Base-by-base conservation (phyloP, 2,329 filamentous ascomycete genomes). In the Nemania abortiva region DNA sequence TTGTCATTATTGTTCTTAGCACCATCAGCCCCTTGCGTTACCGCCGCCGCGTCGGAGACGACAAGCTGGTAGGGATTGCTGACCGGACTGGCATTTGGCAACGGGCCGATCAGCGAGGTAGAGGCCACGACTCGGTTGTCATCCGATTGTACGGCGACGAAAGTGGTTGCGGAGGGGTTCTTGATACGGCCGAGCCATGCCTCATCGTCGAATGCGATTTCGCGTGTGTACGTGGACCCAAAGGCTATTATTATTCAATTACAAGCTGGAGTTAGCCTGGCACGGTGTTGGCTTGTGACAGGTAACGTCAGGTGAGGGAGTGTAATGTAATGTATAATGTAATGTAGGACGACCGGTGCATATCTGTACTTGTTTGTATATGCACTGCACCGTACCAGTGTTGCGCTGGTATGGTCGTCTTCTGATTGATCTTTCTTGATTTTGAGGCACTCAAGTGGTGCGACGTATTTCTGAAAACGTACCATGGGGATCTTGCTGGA, bases 171-270 rank as follows among this genome's bases (percentile, higher is more conserved):
- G 3, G 74, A 53, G 29, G 80, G 80, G 68, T 80, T 81, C 61
- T 73, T 73, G 59, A 82, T 75, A 62, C 81, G 79, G 62, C 70
- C 66, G 55, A 78, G 76, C 81, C 81, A 82, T 55, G 76, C 70
- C 54, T 78, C 73, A 37, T 82, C 77, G 39, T 72, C 73, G 63
- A 82, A 81, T 10, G 65, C 77, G 29, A 73, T 53, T 68, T 82
- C 81, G 62, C 79, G 75, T 31, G 73, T 76, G 64, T 81, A 79
- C 3, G 76, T 82, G 22, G 82, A 82, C 3, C 78, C 78, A 68
- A 83, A 83, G 34, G 34, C 34, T 37, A 37, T 37, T 22, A 79
- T 77, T 77, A 62, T 69, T 64, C 27, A 42, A 34, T 13, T 39
- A 37, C 63, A 27, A 29, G 6, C 15, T 4, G 22, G 39, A 39